phyloP scores from a whole-genome alignment of 2,329 filamentous ascomycete genomes.

The Aspergillus pseudoglaucus region DNA sequence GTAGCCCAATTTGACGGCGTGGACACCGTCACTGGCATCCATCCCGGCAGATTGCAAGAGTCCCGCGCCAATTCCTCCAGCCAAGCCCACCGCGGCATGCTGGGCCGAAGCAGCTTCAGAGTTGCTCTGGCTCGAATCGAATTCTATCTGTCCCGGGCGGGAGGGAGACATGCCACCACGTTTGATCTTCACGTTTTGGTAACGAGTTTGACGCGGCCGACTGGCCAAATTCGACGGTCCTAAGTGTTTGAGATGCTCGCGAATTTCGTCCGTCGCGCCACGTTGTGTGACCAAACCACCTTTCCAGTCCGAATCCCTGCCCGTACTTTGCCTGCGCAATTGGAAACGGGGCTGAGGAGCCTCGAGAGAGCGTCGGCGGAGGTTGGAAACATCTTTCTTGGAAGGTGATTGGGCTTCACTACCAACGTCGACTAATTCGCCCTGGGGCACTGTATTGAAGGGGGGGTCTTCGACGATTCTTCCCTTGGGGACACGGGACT shows the following conservation, averaged over 20 bases:
- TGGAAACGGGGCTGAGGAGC: conserved; percentile 36
- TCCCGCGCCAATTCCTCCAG: conserved; percentile 50
- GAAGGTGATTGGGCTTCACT: conserved; percentile 30
- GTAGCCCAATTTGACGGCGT: conserved; percentile 53
- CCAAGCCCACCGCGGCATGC: conserved; percentile 31
- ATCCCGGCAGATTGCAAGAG: conserved; percentile 49
- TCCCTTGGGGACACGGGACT: conserved; percentile 59
- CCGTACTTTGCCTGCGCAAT: conserved; percentile 29
- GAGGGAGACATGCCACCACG: conserved; percentile 40
- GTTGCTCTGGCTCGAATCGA: conserved; percentile 35
- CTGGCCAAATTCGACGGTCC: conserved; percentile 59
- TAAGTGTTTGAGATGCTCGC: conserved; percentile 56
- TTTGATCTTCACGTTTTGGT: conserved; percentile 60
- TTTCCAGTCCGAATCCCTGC: conserved; percentile 21
- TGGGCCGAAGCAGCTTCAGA: conserved; percentile 28
- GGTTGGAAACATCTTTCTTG: conserved; percentile 9
- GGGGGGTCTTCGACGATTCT: conserved; percentile 46
- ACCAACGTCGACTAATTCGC: conserved; percentile 41
- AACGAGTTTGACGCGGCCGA: conserved; percentile 55
- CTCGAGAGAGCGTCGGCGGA: conserved; percentile 30
- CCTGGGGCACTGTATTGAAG: conserved; percentile 24
- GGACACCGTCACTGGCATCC: conserved; percentile 59
- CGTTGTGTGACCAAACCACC: conserved; percentile 38
- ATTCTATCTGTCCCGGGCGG: conserved; percentile 29
- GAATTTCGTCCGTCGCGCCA: conserved; percentile 49